These are phyloP conservation scores for Boletales sp. DNA, from an alignment of 768 basidiomycete genomes.

Conservation along the genomic window DNA sequence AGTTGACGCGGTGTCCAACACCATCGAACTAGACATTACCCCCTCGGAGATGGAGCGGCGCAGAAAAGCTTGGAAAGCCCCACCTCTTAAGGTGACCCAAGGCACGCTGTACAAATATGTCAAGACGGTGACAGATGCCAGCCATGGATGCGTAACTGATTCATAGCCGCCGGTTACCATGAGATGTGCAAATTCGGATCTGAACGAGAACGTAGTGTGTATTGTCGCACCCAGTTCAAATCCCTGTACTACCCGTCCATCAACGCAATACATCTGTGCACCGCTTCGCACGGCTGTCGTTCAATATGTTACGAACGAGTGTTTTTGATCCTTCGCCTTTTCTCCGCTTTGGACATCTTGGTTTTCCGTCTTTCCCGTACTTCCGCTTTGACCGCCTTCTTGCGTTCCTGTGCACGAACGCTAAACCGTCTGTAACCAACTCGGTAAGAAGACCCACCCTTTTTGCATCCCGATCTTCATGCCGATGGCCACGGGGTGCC, in stretches of 20 bases:
- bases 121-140: conserved; percentile 86
- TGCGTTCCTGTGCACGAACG: conserved; percentile 65
- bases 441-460: conserved; percentile 49
- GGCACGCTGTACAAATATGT: conserved; percentile 89
- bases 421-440: conserved; percentile 5
- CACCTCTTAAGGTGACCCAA: conserved; percentile 77
- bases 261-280: neutral
- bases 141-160: conserved; percentile 90
- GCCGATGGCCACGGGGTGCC: conserved; percentile 79
- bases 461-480: conserved; percentile 89
- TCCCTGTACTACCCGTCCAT: neutral
- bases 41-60: conserved; percentile 77
- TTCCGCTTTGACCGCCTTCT: conserved; percentile 84
- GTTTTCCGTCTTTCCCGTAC: conserved; percentile 83
- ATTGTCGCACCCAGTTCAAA: neutral
- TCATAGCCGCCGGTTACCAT: conserved; percentile 40
- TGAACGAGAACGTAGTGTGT: neutral
- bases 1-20: conserved; percentile 86
- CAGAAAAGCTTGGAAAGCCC: conserved; percentile 72
- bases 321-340: conserved; percentile 77
- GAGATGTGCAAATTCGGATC: conserved; percentile 4
- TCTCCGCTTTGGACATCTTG: conserved; percentile 96
- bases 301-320: conserved; percentile 19
- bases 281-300: conserved; percentile 14
- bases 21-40: conserved; percentile 72